Evolutionary conservation across 1,139 yeast species (phyloP), one percentile per base, ranked within the genome.

Genomic region (Lodderomyces pseudojiufengensis): DNA sequence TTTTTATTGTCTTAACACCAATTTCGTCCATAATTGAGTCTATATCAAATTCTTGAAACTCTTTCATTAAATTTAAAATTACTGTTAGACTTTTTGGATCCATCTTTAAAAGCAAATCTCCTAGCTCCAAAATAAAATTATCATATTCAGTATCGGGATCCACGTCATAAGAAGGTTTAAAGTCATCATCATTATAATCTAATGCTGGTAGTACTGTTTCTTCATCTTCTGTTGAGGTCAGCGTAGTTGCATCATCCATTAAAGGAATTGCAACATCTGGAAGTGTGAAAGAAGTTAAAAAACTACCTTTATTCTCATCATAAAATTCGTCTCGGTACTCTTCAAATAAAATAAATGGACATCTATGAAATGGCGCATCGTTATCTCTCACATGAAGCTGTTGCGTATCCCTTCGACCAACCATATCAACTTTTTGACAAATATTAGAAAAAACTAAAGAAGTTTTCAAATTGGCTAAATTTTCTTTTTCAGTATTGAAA

Each of bases 331-430:
- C 68, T 38, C 78, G 66, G 13, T 63, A 59, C 13, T 72, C 69
- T 9, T 67, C 69, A 8, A 73, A 73, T 12, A 90, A 57, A 25
- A 90, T 55, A 51, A 87, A 88, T 0, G 95, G 81, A 15, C 79
- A 65, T 36, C 98, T 62, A 47, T 85, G 94, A 46, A 77, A 87
- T 0, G 95, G 90, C 0, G 86, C 84, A 62, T 92, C 98, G 50
- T 85, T 84, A 9, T 65, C 48, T 16, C 76, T 63, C 2, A 88
- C 63, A 54, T 85, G 95, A 5, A 66, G 65, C 39, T 81, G 81
- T 54, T 88, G 96, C 13, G 60, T 52, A 9, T 54, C 54, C 39
- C 78, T 60, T 31, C 73, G 73, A 8, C 65, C 65, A 1, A 56
- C 54, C 51, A 71, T 74, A 34, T 78, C 64, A 6, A 68, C 60